A percentile compares a stretch with the other conserved stretches of the same genome.
Conservation (phyloP, 331 rosid genomes). For the Telfairia occidentalis region DNA sequence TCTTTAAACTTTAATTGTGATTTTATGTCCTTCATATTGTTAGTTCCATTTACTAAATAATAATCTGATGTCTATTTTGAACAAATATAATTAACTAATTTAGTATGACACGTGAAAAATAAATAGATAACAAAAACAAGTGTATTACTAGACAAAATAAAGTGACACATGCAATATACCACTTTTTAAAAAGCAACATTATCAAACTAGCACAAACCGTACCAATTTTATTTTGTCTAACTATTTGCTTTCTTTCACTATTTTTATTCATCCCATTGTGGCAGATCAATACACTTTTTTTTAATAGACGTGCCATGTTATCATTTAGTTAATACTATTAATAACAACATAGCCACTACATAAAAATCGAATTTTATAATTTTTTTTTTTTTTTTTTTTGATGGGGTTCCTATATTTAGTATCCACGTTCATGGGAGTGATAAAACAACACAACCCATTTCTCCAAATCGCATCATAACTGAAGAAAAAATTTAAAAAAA, state of each 20-base stretch:
- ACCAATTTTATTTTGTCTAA: too few relatives aligned
- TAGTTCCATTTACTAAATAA: not conserved
- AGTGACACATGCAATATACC: not conserved
- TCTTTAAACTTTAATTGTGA: too few relatives aligned
- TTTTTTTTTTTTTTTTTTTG: conserved; percentile 5
- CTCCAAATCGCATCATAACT: not conserved
- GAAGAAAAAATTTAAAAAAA: not conserved
- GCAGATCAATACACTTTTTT: too few relatives aligned
- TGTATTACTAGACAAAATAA: not conserved
- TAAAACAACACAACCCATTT: conserved; percentile 21
- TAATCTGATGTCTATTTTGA: not conserved
- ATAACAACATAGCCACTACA: too few relatives aligned
- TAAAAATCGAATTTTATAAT: too few relatives aligned
- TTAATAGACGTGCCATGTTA: too few relatives aligned
- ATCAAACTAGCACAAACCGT: too few relatives aligned
- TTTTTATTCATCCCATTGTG: too few relatives aligned
- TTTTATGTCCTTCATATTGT: too few relatives aligned
- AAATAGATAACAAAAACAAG: not conserved
- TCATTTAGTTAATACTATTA: too few relatives aligned
- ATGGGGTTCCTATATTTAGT: conserved; percentile 19
- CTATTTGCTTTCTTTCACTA: too few relatives aligned
- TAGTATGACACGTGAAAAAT: not conserved
- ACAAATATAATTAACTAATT: too few relatives aligned
- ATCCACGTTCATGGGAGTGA: conserved; percentile 51
- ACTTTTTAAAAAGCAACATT: not conserved